Evolutionary conservation across 73 alveolate genomes (phyloP).

Genomic region (Paramecium sexaurelia): DNA sequence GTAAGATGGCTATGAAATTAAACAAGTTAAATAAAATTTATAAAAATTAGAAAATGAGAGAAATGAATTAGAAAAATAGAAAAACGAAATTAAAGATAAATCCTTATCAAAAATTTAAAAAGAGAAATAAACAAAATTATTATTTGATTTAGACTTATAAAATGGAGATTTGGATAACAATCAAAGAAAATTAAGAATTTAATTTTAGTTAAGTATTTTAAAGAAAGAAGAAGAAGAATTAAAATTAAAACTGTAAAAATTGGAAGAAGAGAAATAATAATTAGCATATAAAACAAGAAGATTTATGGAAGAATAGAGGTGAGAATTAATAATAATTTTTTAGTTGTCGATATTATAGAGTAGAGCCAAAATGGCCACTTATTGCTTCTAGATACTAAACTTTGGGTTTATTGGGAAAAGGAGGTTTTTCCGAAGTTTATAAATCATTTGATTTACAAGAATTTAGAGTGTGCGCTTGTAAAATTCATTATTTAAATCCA

Average conservation of each 20-base stretch:
- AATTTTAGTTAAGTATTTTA: neutral
- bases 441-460: slow-evolving; percentile 95
- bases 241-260: neutral
- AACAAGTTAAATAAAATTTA: slow-evolving; percentile 72
- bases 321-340: neutral
- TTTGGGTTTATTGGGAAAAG: slow-evolving; percentile 93
- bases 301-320: slow-evolving; percentile 85
- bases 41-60: neutral
- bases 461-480: slow-evolving; percentile 92
- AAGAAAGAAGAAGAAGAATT: slow-evolving; percentile 73
- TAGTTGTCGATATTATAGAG: slow-evolving; percentile 77
- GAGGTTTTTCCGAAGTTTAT: slow-evolving; percentile 98
- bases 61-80: neutral
- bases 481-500: slow-evolving; percentile 94
- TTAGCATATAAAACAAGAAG: slow-evolving; percentile 66
- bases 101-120: neutral
- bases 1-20: slow-evolving; percentile 96
- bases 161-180: slow-evolving; percentile 11
- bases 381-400: slow-evolving; percentile 86
- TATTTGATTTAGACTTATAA: neutral
- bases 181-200: neutral
- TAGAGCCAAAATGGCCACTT: slow-evolving; percentile 85
- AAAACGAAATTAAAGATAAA: slow-evolving; percentile 4
- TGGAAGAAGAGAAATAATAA: slow-evolving; percentile 63
- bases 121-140: neutral